phyloP scores from a whole-genome alignment of 768 basidiomycete genomes.

The Lactarius hengduanensis region DNA sequence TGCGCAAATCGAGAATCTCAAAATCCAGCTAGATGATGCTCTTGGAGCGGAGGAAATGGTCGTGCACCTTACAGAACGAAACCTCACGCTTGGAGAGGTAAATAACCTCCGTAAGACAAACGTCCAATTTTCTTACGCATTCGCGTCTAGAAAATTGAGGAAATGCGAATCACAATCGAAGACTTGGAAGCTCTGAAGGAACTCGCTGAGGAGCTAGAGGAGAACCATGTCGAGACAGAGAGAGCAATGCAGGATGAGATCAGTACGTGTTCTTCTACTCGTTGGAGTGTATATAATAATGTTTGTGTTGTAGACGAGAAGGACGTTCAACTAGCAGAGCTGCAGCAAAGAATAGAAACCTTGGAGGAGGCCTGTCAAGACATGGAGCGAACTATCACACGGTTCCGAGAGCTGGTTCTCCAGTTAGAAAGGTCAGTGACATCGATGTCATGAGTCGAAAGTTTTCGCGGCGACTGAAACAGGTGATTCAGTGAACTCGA shows the following conservation, averaged over 20 bases:
- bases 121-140: neutral
- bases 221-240: slow-evolving; percentile 93
- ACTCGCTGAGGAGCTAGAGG: slow-evolving; percentile 95
- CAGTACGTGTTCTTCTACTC: slow-evolving; percentile 46
- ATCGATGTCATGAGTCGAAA: slow-evolving; percentile 14
- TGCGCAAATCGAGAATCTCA: slow-evolving; percentile 89
- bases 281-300: neutral
- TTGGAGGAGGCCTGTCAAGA: slow-evolving; percentile 83
- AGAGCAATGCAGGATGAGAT: slow-evolving; percentile 88
- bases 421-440: slow-evolving; percentile 69
- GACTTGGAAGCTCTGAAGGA: slow-evolving; percentile 96
- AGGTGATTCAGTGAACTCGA: slow-evolving; percentile 73
- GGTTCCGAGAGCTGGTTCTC: slow-evolving; percentile 90
- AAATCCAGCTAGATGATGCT: slow-evolving; percentile 91
- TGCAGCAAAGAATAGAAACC: slow-evolving; percentile 56
- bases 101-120: slow-evolving; percentile 17
- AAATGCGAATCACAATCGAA: slow-evolving; percentile 94
- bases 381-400: slow-evolving; percentile 80
- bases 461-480: neutral
- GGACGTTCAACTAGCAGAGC: slow-evolving; percentile 69
- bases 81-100: slow-evolving; percentile 88
- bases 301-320: slow-evolving; percentile 50
- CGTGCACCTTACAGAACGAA: slow-evolving; percentile 91
- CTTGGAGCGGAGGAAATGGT: slow-evolving; percentile 95
- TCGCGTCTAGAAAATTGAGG: slow-evolving; percentile 81